These are phyloP conservation scores for Maudiozyma pseudohumilis DNA, from an alignment of 805 yeast genomes.

Conservation along the genomic window DNA sequence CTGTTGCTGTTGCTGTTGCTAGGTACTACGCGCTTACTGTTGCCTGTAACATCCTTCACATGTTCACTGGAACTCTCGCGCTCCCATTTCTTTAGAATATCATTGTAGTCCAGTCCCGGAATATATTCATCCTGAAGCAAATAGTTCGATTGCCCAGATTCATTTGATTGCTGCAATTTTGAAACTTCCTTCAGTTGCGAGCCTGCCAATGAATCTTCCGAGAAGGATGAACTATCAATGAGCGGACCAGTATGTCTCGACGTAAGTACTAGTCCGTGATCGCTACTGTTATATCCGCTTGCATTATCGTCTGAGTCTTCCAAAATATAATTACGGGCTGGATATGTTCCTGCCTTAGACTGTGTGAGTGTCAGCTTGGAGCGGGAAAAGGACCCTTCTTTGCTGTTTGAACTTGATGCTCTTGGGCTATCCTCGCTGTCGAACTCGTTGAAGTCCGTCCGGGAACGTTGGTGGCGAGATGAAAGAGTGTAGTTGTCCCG, in stretches of 20 bases:
- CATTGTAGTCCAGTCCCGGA: constrained; percentile 56
- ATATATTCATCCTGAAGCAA: constrained; percentile 61
- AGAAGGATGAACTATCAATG: not conserved
- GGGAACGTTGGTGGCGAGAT: no score
- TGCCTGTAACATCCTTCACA: not conserved
- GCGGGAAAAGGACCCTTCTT: not conserved
- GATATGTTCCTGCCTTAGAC: not conserved
- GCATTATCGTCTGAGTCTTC: not conserved
- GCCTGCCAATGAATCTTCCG: not conserved
- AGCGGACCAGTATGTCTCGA: no score
- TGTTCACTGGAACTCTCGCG: constrained; percentile 6
- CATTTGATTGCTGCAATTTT: no score
- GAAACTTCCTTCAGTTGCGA: no score
- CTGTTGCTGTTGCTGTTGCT: not conserved
- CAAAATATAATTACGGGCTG: not conserved
- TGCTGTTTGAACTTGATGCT: no score
- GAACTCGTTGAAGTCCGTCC: no score
- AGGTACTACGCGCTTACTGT: not conserved
- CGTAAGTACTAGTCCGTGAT: not conserved
- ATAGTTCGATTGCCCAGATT: no score
- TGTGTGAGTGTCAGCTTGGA: not conserved
- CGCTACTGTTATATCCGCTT: not conserved
- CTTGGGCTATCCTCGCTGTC: no score
- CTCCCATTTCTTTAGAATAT: constrained; percentile 42
- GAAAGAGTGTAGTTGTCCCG: no score